Evolutionary conservation across 1,284 basidiomycete species (phyloP).

Genomic region (Schizophyllum commune): DNA sequence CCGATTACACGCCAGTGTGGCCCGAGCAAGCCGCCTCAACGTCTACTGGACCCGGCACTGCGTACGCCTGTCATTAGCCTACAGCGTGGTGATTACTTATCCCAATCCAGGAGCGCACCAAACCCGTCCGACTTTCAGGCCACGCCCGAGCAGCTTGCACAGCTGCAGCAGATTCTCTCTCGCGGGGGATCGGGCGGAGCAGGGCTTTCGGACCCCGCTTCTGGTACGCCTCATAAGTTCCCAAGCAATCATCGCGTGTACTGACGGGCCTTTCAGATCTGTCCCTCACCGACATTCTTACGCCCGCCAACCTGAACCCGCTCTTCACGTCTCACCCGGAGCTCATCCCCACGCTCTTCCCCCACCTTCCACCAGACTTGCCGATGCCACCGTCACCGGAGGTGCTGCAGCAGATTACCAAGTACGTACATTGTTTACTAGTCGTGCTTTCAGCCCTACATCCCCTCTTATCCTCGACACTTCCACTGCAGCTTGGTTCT

Average conservation of each 20-base stretch:
- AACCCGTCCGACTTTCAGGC: conserved; percentile 22
- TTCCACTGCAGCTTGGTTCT: too few relatives aligned
- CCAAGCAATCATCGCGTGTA: not conserved
- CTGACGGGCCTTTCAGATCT: conserved; percentile 34
- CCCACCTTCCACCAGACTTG: conserved; percentile 68
- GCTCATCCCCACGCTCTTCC: conserved; percentile 61
- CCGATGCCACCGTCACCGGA: conserved; percentile 58
- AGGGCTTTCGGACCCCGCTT: not conserved
- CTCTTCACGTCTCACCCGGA: conserved; percentile 62
- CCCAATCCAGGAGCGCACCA: not conserved
- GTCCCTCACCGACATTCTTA: conserved; percentile 65
- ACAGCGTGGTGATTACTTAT: not conserved
- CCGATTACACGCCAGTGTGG: conserved; percentile 55
- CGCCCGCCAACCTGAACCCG: conserved; percentile 59
- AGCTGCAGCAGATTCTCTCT: conserved; percentile 28
- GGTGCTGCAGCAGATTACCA: conserved; percentile 46
- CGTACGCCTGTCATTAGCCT: not conserved
- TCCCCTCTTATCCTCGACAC: too few relatives aligned
- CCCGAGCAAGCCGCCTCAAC: conserved; percentile 22
- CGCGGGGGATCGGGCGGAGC: not conserved
- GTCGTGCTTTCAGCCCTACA: too few relatives aligned
- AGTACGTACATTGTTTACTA: conserved; percentile 13
- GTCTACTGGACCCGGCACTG: conserved; percentile 3
- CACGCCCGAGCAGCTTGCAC: conserved; percentile 50
- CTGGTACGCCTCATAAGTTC: not conserved